These are phyloP conservation scores for Trichoderma cornu-damae DNA, from an alignment of 2,329 filamentous ascomycete genomes.

Conservation along the genomic window DNA sequence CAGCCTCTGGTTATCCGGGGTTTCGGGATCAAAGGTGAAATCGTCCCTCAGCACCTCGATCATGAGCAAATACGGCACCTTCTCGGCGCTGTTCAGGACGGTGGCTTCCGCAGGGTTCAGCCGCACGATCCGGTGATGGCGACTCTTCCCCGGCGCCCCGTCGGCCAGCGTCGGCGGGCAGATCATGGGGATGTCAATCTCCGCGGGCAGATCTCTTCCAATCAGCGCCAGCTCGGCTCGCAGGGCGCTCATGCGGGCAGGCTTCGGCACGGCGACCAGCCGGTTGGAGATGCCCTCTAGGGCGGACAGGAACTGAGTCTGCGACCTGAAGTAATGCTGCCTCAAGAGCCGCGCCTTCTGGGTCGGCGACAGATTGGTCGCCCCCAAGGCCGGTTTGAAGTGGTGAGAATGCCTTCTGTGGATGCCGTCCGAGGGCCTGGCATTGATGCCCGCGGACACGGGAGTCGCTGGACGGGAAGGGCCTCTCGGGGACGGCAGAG, in stretches of 20 bases:
- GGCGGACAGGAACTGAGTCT: slow-evolving; percentile 75
- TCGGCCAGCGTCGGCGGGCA: slow-evolving; percentile 70
- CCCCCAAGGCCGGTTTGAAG: slow-evolving; percentile 50
- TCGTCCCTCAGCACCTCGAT: slow-evolving; percentile 76
- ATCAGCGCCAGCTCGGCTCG: slow-evolving; percentile 77
- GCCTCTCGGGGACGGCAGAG: slow-evolving; percentile 53
- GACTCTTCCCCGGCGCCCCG: slow-evolving; percentile 67
- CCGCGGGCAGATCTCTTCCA: slow-evolving; percentile 73
- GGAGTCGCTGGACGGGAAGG: slow-evolving; percentile 54
- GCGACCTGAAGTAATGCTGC: slow-evolving; percentile 76
- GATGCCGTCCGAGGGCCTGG: slow-evolving; percentile 45
- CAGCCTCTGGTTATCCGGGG: slow-evolving; percentile 64
- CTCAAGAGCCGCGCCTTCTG: slow-evolving; percentile 69
- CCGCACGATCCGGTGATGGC: slow-evolving; percentile 76
- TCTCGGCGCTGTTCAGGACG: slow-evolving; percentile 79
- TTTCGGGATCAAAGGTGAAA: slow-evolving; percentile 75
- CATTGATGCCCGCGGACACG: slow-evolving; percentile 47
- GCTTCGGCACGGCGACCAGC: slow-evolving; percentile 76
- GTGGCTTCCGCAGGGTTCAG: slow-evolving; percentile 80
- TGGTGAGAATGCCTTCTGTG: slow-evolving; percentile 58
- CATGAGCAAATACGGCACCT: slow-evolving; percentile 81
- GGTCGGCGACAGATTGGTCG: slow-evolving; percentile 55
- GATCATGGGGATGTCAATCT: slow-evolving; percentile 78
- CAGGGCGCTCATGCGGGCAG: slow-evolving; percentile 72
- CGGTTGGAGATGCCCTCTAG: slow-evolving; percentile 80